Evolutionary conservation across 306 rosid species (phyloP), one percentile per base, ranked within the genome.

Genomic region (Leucaena leucocephala): DNA sequence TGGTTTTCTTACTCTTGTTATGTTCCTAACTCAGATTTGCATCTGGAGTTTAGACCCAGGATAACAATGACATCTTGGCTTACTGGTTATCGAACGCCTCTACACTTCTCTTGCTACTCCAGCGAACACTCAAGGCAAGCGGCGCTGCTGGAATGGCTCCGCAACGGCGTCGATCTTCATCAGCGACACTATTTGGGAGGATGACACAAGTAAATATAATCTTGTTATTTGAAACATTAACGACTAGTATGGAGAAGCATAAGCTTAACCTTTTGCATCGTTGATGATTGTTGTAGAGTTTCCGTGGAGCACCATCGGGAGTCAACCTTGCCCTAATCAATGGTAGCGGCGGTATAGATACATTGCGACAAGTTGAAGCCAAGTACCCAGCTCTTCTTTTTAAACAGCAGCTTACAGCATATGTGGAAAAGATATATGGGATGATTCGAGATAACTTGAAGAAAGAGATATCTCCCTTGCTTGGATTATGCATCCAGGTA

Each of bases 331-430:
- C 88, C 50, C 43, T 79, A n/a, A 77, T 85, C 76, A 82, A 85
- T 71, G 91, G 89, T 63, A 78, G 80, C 83, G 89, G 97, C 27
- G 92, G 97, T 62, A 83, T 82, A 42, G 98, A 96, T 76, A 82
- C 94, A 48, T 65, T 91, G 54, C 88, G 97, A 79, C 98, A 92
- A 86, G 97, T 96, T 82, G 99, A 96, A 84, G 99, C 99, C 61
- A 96, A 93, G 82, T 96, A 96, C 81, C 99, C 99, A 46, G 99
- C 99, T n/a, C 82, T 96, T 62, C 88, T 96, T 83, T 96, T 96
- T 82, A 96, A 96, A 86, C 99, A 93, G 86, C 99, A 96, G 94
- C 99, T 96, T 76, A 93, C 99, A 27, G 99, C 99, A 54, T 96
- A 91, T 76, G 92, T 96, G 39, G 99, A 96, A 87, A 96, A 96